Evolutionary conservation across 2,329 filamentous ascomycete genomes (phyloP), one percentile per base, ranked within the genome.

Genomic region (Arachnopeziza araneosa): DNA sequence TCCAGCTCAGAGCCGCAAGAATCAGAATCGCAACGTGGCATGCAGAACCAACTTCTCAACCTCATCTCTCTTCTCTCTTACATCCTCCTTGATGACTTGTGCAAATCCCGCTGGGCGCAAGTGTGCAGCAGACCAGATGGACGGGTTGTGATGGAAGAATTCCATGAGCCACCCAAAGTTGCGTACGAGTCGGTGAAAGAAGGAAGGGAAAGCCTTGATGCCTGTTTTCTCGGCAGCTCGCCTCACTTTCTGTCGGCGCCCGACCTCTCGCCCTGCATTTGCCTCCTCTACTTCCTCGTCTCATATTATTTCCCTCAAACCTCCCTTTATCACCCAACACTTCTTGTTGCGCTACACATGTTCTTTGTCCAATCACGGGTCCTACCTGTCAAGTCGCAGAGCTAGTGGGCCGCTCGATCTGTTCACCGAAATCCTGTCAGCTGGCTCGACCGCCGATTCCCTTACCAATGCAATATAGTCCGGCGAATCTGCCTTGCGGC

Each of bases 151-250:
- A 44, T 44, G 10, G 36, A 7, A 30, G 26, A 4, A 30, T 30
- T 30, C 36, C 36, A 3, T 14, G 36, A 44, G 36, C 36, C 36
- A 44, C 36, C 36, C 36, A 44, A 14, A n/a, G 6, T 44, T 44
- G 36, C 12, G 12, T 44, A 17, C 4, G 17, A 19, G 36, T 44
- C 36, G 36, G 36, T 44, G 36, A 44, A 44, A 19, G 17, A 44
- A 44, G 36, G 2, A 7, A 7, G 30, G 49, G n/a, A n/a, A 50
- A n/a, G 50, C 50, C 36, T 30, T 64, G 62, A 24, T 60, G 62
- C 57, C 59, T 64, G 51, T 57, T 59, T 60, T 55, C 55, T 66
- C 63, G 65, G 62, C 57, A 58, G 65, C 62, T 52, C 61, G 65
- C 65, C 63, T 67, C 60, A 63, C 57, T 62, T 62, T 58, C 58